These are phyloP conservation scores for Penicillium malachiteum DNA, from an alignment of 495 filamentous ascomycete species.

Conservation along the genomic window DNA sequence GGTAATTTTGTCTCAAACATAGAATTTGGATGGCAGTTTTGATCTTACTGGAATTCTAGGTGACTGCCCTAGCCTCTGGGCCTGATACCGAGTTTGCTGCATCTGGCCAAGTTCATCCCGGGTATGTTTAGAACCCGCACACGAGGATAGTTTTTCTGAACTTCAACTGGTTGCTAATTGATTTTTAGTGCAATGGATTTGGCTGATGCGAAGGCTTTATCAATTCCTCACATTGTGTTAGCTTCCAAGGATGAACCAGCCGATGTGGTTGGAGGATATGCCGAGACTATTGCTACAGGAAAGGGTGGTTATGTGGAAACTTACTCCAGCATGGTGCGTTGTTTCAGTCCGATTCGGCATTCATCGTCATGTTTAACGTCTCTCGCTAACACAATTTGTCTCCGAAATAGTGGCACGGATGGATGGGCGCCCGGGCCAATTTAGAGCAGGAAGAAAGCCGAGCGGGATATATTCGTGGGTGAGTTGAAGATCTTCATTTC, in stretches of 20 bases:
- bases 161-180: background rate
- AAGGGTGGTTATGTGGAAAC: conserved; percentile 46
- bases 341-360: background rate
- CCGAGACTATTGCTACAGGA: conserved; percentile 34
- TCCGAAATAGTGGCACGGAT: conserved; percentile 49
- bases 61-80: conserved; percentile 43
- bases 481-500: conserved; percentile 12
- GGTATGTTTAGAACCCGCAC: conserved; percentile 22
- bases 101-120: conserved; percentile 52
- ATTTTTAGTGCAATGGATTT: conserved; percentile 33
- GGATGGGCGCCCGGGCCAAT: conserved; percentile 62
- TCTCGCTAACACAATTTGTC: background rate
- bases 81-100: conserved; percentile 43
- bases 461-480: conserved; percentile 55
- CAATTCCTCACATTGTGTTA: conserved; percentile 54
- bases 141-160: background rate
- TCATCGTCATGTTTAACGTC: no score
- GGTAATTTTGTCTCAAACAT: conserved; percentile 4
- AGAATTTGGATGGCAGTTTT: no score
- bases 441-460: conserved; percentile 47
- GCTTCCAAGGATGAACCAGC: conserved; percentile 54
- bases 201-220: conserved; percentile 44
- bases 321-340: conserved; percentile 42
- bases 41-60: conserved; percentile 17
- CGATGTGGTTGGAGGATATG: conserved; percentile 40